These are phyloP conservation scores for Capronia epimyces DNA, from an alignment of 2,329 filamentous ascomycete species.

Conservation along the genomic window DNA sequence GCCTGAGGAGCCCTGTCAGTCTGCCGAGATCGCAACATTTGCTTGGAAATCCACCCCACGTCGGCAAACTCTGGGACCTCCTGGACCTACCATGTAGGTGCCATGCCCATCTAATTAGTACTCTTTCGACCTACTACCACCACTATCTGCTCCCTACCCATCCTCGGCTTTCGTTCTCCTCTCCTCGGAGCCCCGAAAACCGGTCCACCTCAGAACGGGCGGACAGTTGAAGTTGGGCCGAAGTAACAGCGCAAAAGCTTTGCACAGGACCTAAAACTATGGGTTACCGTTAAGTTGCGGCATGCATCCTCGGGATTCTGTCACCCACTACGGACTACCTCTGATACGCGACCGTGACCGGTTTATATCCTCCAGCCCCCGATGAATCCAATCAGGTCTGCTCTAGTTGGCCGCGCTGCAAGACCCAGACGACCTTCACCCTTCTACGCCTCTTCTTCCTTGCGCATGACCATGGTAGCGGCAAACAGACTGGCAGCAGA, in stretches of 20 bases:
- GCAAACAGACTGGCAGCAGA: slow-evolving; percentile 26
- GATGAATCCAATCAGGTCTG: slow-evolving; percentile 21
- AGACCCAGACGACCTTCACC: slow-evolving; percentile 18
- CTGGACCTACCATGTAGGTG: too few species aligned
- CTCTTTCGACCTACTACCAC: too few species aligned
- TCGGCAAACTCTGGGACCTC: neutral
- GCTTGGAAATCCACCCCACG: neutral
- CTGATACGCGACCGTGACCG: neutral
- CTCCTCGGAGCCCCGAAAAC: neutral
- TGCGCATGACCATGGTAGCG: slow-evolving; percentile 18
- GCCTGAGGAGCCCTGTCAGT: too few species aligned
- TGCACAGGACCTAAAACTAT: neutral
- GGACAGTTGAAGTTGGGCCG: neutral
- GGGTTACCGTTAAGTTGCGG: neutral
- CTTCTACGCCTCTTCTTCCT: slow-evolving; percentile 10
- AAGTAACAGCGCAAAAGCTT: slow-evolving; percentile 1
- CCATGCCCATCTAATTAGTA: too few species aligned
- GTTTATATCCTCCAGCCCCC: slow-evolving; percentile 1
- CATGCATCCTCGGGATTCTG: neutral
- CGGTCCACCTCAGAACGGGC: neutral
- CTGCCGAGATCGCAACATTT: neutral
- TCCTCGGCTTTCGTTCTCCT: neutral
- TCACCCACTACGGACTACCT: neutral
- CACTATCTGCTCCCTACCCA: too few species aligned
- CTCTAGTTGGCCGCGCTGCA: slow-evolving; percentile 20